Conservation (phyloP, 2,329 filamentous ascomycete genomes). For the Clonostachys chloroleuca region DNA sequence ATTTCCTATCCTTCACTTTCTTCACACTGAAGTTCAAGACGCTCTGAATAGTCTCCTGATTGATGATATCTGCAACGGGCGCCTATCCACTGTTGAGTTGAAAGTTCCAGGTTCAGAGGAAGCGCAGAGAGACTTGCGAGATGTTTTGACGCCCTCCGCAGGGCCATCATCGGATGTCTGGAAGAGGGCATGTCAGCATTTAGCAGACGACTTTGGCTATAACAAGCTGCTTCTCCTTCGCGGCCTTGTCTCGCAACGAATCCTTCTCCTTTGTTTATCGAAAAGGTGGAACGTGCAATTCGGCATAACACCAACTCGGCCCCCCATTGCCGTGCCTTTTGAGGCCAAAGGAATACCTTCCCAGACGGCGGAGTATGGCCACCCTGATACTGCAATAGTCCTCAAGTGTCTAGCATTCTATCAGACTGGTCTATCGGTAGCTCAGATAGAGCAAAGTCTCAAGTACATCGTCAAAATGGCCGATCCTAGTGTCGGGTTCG, state of each 20-base stretch:
- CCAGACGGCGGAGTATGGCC: slow-evolving; percentile 54
- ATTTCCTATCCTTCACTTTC: slow-evolving; percentile 54
- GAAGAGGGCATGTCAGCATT: background rate
- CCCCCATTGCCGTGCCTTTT: slow-evolving; percentile 52
- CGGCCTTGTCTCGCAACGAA: slow-evolving; percentile 49
- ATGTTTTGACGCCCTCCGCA: background rate
- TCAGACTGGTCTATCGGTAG: slow-evolving; percentile 45
- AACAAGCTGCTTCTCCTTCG: slow-evolving; percentile 40
- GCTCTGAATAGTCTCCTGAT: slow-evolving; percentile 32
- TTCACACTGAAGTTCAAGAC: slow-evolving; percentile 41
- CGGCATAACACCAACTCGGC: slow-evolving; percentile 43
- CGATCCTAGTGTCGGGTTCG: slow-evolving; percentile 45
- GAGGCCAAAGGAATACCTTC: slow-evolving; percentile 54
- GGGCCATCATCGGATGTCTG: background rate
- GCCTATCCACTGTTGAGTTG: slow-evolving; percentile 6
- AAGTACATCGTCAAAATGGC: slow-evolving; percentile 41
- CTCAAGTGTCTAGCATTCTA: slow-evolving; percentile 55
- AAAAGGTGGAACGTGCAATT: slow-evolving; percentile 66
- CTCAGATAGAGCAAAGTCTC: slow-evolving; percentile 44
- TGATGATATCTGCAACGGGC: slow-evolving; percentile 29
- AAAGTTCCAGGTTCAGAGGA: background rate
- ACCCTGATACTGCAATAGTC: slow-evolving; percentile 52
- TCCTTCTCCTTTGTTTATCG: slow-evolving; percentile 49
- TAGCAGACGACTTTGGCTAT: slow-evolving; percentile 14
- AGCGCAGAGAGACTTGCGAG: no score